phyloP scores from a whole-genome alignment of 2,329 filamentous ascomycete species.

The Monosporascus sp. region DNA sequence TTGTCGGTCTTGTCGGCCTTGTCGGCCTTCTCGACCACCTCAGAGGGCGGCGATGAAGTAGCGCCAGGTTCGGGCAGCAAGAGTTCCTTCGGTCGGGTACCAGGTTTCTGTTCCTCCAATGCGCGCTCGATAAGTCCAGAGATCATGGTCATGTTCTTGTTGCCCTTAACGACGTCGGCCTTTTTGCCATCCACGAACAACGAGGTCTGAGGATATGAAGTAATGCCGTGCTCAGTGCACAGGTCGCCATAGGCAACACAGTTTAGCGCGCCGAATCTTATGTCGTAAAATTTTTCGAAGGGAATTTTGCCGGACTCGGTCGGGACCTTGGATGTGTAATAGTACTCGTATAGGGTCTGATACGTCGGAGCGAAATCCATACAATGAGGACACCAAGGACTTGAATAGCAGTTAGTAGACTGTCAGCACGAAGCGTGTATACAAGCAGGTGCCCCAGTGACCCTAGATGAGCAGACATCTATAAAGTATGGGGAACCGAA shows the following conservation, averaged over 20 bases:
- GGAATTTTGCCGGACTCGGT: conserved; percentile 38
- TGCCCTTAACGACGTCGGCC: conserved; percentile 59
- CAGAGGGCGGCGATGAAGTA: conserved; percentile 33
- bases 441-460: conserved; percentile 1
- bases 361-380: conserved; percentile 74
- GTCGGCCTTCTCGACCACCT: conserved; percentile 11
- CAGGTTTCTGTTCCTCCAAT: conserved; percentile 74
- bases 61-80: conserved; percentile 69
- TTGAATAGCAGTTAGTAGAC: conserved; percentile 21
- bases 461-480: conserved; percentile 1
- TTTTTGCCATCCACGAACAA: conserved; percentile 76
- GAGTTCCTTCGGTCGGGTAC: conserved; percentile 65
- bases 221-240: conserved; percentile 64
- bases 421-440: neutral
- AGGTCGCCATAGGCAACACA: conserved; percentile 79
- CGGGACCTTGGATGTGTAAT: conserved; percentile 77
- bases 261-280: conserved; percentile 81
- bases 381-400: conserved; percentile 68
- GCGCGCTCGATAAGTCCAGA: conserved; percentile 69
- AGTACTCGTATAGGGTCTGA: conserved; percentile 94
- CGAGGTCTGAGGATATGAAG: conserved; percentile 69
- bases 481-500: neutral
- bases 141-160: conserved; percentile 61
- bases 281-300: conserved; percentile 82
- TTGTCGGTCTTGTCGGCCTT: conserved; percentile 16